Conservation (phyloP, 1,284 basidiomycete genomes). For the Leccinum pachyderme region DNA sequence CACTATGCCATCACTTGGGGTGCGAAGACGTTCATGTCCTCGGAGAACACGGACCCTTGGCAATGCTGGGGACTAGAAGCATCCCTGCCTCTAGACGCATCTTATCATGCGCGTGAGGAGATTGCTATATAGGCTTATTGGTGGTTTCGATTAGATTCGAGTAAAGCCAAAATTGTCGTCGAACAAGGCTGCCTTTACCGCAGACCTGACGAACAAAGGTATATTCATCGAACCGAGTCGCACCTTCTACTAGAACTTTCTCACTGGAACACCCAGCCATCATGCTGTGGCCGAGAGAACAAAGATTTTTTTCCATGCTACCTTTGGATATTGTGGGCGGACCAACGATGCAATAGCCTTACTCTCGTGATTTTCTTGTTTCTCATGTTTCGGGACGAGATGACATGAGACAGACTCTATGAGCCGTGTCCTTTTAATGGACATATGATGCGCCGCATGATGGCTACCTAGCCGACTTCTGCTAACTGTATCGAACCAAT, state of each 20-base stretch:
- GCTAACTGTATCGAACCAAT: neutral
- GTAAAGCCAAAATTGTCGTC: neutral
- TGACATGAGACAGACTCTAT: neutral
- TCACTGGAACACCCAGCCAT: neutral
- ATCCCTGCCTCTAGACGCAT: neutral
- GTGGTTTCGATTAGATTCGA: neutral
- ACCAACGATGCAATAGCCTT: neutral
- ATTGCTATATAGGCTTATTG: neutral
- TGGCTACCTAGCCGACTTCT: neutral
- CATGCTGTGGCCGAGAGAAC: neutral
- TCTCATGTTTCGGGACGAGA: neutral
- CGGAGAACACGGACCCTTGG: constrained; percentile 29
- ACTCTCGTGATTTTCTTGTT: neutral
- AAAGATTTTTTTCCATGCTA: neutral
- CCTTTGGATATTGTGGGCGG: neutral
- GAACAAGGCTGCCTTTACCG: neutral
- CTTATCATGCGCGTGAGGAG: neutral
- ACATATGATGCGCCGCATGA: constrained; percentile 2
- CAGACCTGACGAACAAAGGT: neutral
- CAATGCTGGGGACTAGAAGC: constrained; percentile 37
- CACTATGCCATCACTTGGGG: constrained; percentile 91
- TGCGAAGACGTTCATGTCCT: constrained; percentile 25
- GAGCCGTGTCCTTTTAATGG: neutral
- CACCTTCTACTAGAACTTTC: neutral
- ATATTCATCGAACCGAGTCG: neutral